Percentiles rank a stretch among this genome's conserved stretches.
These are phyloP conservation scores for Botryotinia narcissicola DNA, from an alignment of 2,329 filamentous ascomycete species.

Conservation along the genomic window DNA sequence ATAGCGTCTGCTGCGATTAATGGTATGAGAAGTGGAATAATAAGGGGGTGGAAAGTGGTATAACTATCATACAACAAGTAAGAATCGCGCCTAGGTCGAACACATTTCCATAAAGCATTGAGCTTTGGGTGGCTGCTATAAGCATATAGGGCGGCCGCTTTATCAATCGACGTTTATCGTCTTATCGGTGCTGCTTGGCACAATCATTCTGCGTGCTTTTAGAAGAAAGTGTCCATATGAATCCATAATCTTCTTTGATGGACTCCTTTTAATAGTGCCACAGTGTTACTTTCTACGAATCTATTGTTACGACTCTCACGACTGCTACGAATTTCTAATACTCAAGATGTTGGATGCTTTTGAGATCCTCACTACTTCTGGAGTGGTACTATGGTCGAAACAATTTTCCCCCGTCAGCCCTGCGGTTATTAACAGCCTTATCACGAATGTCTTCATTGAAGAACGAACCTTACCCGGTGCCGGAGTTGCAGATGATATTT, in stretches of 20 bases:
- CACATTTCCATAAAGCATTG: conserved; percentile 22
- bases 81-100: conserved; percentile 21
- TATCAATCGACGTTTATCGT: conserved; percentile 5
- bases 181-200: conserved; percentile 20
- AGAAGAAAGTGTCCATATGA: conserved; percentile 13
- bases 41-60: conserved; percentile 1
- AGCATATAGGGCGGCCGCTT: conserved; percentile 7
- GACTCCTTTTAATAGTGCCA: background rate
- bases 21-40: background rate
- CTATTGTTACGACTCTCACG: background rate
- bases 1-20: background rate
- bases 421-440: conserved; percentile 87
- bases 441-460: conserved; percentile 96
- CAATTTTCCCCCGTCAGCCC: conserved; percentile 77
- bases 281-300: background rate
- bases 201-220: background rate
- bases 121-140: conserved; percentile 19
- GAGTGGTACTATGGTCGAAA: conserved; percentile 94
- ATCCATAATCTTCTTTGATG: conserved; percentile 15
- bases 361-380: conserved; percentile 92
- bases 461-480: conserved; percentile 67
- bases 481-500: conserved; percentile 58
- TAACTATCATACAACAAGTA: background rate
- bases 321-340: background rate
- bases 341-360: conserved; percentile 85